A percentile compares a stretch with the other conserved stretches of the same genome.
phyloP scores from a whole-genome alignment of 441 rosid species.

The Erodium chrysanthum region DNA sequence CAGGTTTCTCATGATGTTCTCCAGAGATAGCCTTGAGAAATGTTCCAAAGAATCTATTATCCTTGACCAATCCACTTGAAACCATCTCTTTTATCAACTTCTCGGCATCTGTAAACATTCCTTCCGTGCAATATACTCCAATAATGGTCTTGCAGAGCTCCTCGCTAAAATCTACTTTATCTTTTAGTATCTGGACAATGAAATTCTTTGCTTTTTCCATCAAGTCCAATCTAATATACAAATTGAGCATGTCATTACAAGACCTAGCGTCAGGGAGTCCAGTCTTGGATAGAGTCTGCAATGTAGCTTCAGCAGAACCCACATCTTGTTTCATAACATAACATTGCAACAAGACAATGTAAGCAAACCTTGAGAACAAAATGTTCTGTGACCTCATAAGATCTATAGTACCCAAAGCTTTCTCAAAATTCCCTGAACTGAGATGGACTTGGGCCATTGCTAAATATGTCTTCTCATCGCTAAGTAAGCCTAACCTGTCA shows the following conservation, averaged over 20 bases:
- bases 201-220: conserved; percentile 49
- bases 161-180: conserved; percentile 44
- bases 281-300: conserved; percentile 49
- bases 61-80: conserved; percentile 26
- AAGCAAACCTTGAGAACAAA: conserved; percentile 67
- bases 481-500: conserved; percentile 45
- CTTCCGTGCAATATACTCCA: conserved; percentile 48
- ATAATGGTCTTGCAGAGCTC: conserved; percentile 48
- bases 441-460: conserved; percentile 88
- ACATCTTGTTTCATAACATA: conserved; percentile 53
- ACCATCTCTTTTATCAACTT: conserved; percentile 42
- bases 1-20: conserved; percentile 20
- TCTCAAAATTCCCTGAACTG: conserved; percentile 48
- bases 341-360: conserved; percentile 73
- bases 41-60: conserved; percentile 49
- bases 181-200: conserved; percentile 39
- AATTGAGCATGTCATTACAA: conserved; percentile 64
- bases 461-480: conserved; percentile 73
- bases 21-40: conserved; percentile 32
- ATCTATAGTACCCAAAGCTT: conserved; percentile 51
- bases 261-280: conserved; percentile 75
- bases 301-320: conserved; percentile 61
- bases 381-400: conserved; percentile 60
- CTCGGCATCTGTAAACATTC: conserved; percentile 47
- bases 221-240: conserved; percentile 43